Conservation (phyloP, 495 filamentous ascomycete species). For the Penicillium ucsense region DNA sequence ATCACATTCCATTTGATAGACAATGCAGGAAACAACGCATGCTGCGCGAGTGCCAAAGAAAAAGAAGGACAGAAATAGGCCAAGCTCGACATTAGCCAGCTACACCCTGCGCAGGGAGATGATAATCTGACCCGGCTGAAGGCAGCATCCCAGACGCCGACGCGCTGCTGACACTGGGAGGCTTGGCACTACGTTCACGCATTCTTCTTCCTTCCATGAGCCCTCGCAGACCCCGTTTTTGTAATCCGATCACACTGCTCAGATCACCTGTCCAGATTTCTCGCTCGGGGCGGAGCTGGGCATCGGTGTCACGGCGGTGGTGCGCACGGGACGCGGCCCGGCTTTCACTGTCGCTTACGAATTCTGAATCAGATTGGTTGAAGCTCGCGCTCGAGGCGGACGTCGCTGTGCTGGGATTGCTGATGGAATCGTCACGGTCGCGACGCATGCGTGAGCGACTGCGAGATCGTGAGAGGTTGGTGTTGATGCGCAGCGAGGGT, state of each 20-base stretch:
- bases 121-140: conserved; percentile 10
- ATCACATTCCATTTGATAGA: no score
- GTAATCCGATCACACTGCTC: conserved; percentile 89
- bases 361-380: conserved; percentile 35
- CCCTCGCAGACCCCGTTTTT: conserved; percentile 85
- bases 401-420: conserved; percentile 33
- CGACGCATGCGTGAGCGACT: conserved; percentile 14
- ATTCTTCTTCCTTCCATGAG: conserved; percentile 91
- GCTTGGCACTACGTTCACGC: conserved; percentile 53
- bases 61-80: neutral
- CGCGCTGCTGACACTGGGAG: conserved; percentile 17
- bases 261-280: conserved; percentile 78
- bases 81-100: conserved; percentile 4
- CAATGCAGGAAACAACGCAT: no score
- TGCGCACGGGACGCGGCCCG: conserved; percentile 12
- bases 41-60: neutral
- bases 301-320: conserved; percentile 27
- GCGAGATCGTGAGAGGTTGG: conserved; percentile 25
- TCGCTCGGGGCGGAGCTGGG: conserved; percentile 14
- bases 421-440: conserved; percentile 35
- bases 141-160: conserved; percentile 9
- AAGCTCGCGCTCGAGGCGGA: conserved; percentile 34
- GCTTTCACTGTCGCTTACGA: conserved; percentile 17
- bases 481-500: conserved; percentile 37
- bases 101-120: conserved; percentile 12